Conservation (phyloP, 1,284 basidiomycete genomes). For the Coniferiporia sulphurascens region DNA sequence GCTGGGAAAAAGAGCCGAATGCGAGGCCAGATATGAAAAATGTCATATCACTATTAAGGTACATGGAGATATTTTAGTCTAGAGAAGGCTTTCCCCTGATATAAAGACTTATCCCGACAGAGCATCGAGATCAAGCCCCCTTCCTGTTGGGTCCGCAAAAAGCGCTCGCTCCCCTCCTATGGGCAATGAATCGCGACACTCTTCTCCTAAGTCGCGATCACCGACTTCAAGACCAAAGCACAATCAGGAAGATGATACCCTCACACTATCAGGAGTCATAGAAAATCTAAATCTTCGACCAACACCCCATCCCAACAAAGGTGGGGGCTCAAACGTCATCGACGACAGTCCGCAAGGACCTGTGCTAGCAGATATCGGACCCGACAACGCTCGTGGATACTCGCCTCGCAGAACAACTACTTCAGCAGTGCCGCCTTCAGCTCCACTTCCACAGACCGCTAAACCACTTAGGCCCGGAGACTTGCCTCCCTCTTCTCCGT, state of each 20-base stretch:
- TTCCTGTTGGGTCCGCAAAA: too few relatives aligned
- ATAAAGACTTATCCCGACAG: too few relatives aligned
- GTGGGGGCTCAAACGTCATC: not conserved
- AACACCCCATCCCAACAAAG: too few relatives aligned
- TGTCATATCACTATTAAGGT: not conserved
- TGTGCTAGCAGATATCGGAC: not conserved
- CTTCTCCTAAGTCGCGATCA: too few relatives aligned
- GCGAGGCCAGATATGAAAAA: not conserved
- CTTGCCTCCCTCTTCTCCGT: not conserved
- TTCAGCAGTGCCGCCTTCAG: too few relatives aligned
- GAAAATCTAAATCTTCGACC: not conserved
- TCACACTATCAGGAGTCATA: not conserved
- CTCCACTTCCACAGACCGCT: too few relatives aligned
- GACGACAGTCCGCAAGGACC: not conserved
- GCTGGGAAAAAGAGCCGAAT: not conserved
- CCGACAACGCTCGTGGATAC: not conserved
- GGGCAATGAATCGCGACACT: too few relatives aligned
- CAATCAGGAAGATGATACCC: not conserved
- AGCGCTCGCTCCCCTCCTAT: too few relatives aligned
- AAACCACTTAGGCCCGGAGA: not conserved
- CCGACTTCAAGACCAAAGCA: too few relatives aligned
- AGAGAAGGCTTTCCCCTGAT: too few relatives aligned
- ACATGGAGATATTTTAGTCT: not conserved
- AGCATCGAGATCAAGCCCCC: too few relatives aligned
- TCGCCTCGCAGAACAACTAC: not conserved